Evolutionary conservation across 495 filamentous ascomycete genomes (phyloP), one percentile per base, ranked within the genome.

Genomic region (Hyaloscypha finlandica): DNA sequence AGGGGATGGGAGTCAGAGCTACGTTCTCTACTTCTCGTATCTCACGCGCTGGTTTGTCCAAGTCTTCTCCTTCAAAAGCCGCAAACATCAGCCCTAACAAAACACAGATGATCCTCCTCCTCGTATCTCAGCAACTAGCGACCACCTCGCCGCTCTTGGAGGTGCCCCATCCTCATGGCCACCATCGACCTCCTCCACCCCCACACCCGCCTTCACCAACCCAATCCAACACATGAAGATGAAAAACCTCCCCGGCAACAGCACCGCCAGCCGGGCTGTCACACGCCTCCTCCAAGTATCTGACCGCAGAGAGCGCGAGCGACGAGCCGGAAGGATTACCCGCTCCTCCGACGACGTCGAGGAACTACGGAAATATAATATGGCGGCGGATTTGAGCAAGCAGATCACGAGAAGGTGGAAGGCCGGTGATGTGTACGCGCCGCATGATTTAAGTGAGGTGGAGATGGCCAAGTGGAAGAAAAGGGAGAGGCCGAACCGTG

Each of bases 401-500:
- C 77, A 80, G 70, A 78, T 84, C 72, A 67, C 76, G 32, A 79
- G 92, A 59, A 81, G 84, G 20, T 97, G 88, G 86, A 79, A 77
- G 70, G 68, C 77, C 11, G 95, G 95, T 73, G 93, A 97, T 76
- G 81, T 96, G 56, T 97, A 97, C 77, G 85, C 93, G 51, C 96
- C 96, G 51, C 90, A 93, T 75, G 95, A 99, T 81, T 78, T 99
- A 61, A 88, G 84, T 64, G 79, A 86, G 8, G 75, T 79, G 63
- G 92, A 96, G 83, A 88, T 89, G 86, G 79, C 75, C 76, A 92
- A 90, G 78, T 90, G 86, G 82, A 81, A 80, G 66, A 77, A 81
- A 71, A 80, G 79, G 72, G 71, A 76, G 62, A 76, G 74, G 63
- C 84, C 83, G 59, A 70, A 72, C 31, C 76, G 70, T 53, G 96